Evolutionary conservation across 176 grass and related monocot species (phyloP).

Genomic region (Poa pratensis): DNA sequence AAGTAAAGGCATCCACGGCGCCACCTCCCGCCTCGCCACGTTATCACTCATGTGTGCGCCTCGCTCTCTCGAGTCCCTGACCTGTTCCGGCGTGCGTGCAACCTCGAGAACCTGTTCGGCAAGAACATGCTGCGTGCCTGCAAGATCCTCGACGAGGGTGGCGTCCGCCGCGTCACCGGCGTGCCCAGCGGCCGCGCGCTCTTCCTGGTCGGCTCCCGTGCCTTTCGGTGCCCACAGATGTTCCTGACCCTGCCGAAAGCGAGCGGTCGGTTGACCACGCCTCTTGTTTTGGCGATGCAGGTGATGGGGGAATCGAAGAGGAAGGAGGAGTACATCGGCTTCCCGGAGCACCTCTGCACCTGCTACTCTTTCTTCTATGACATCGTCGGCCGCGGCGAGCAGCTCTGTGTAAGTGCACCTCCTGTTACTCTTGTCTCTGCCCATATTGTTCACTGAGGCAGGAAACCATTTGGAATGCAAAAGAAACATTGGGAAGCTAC

Average conservation of each 20-base stretch:
- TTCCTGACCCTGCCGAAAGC: too few relatives aligned
- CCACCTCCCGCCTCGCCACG: background rate
- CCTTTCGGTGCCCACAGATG: background rate
- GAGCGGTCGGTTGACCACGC: background rate
- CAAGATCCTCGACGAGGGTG: slow-evolving; percentile 84
- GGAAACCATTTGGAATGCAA: background rate
- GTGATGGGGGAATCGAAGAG: slow-evolving; percentile 91
- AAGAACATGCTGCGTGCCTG: slow-evolving; percentile 92
- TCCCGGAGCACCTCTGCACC: slow-evolving; percentile 89
- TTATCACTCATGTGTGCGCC: background rate
- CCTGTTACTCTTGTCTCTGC: background rate
- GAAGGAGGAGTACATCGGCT: slow-evolving; percentile 95
- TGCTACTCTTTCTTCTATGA: slow-evolving; percentile 99
- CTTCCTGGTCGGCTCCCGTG: slow-evolving; percentile 61
- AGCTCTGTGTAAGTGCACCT: slow-evolving; percentile 65
- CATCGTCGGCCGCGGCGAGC: slow-evolving; percentile 76
- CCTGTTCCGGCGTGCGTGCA: slow-evolving; percentile 35
- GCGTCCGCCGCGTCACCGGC: slow-evolving; percentile 71
- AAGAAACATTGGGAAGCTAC: background rate
- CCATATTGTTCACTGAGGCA: background rate
- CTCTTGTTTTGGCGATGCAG: slow-evolving; percentile 40
- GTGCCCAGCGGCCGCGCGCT: slow-evolving; percentile 74
- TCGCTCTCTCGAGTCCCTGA: slow-evolving; percentile 5
- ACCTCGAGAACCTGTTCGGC: slow-evolving; percentile 77
- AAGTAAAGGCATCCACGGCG: slow-evolving; percentile 35